Evolutionary conservation across 306 rosid genomes (phyloP), one percentile per base, ranked within the genome.

Genomic region (Cicer bijugum): DNA sequence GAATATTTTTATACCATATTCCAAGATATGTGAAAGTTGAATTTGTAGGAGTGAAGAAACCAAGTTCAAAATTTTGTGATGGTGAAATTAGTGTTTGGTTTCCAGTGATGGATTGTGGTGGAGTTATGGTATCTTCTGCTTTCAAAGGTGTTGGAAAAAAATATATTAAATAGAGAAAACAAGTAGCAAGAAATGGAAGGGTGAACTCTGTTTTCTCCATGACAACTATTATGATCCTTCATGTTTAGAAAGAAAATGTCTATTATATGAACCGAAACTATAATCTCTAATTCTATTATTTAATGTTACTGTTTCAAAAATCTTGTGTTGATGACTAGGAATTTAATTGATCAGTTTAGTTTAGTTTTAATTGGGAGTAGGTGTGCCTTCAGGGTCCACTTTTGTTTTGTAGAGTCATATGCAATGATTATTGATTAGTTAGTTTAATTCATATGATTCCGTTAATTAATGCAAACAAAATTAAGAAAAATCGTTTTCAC

Each of bases 1-100:
- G 83, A 67, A 81, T 50, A 11, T 45, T n/a, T 55, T 79, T 72
- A 61, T 86, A 86, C 90, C 88, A 69, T 64, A 86, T 79, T 68
- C 88, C 90, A 42, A 86, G 77, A 66, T 86, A 86, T 12, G 23
- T 77, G 52, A 61, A 15, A 19, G 65, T 66, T 19, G 86, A 76
- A 57, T 55, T 68, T 9, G 11, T 39, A 15, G 82, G 75, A 46
- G 66, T 74, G 73, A 86, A 86, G 60, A 86, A 82, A 7, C 86
- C 90, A 2, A 86, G 77, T 47, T 78, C 90, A 76, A 86, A 86
- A 16, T 73, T 78, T 1, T 86, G 70, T 40, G 70, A 50, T 6
- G 86, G 70, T 15, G 88, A 86, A 15, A 86, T 76, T 43, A 86
- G 63, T 51, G 81, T 74, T 52, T 80, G 77, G 80, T 67, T 69